Base-by-base conservation (phyloP, 345 rosid species). In the Dipteronia dyeriana region DNA sequence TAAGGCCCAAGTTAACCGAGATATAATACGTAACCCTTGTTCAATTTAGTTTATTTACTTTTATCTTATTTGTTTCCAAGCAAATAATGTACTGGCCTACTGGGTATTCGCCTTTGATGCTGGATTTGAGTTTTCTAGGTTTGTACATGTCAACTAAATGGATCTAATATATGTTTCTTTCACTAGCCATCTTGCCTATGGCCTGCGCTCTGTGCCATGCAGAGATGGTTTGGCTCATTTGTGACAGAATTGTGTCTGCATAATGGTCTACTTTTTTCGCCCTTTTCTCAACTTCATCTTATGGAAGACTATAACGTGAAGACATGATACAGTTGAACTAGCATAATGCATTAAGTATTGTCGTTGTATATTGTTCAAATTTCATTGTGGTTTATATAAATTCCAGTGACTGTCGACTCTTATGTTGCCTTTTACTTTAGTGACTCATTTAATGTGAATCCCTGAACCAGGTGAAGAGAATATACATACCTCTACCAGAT, bases 401-500 rank as follows among this genome's bases (percentile, higher is more conserved):
- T 22, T 71, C 56, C 12, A 23, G 12, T 5, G 29, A 75, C 39
- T n/a, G 38, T 76, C 54, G 39, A 22, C 57, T 76, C 49, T 22
- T 64, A 47, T 9, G 34, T 54, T 1, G 34, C 53, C 22, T 65
- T 26, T 81, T 20, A 49, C 73, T 54, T 77, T 19, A 56, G 68
- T 65, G 49, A 68, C 71, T 65, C 16, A 59, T 47, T 74, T 74
- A 43, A 67, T 59, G 20, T 79, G 71, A 68, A 54, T 75, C 20
- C 49, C 43, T 66, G 71, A 79, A 76, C 76, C 85, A 95, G 99
- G 99, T 93, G 20, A 95, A 95, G 89, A 90, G 96, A 88, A 95
- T 95, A 79, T 93, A 95, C 76, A 83, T 95, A 66, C 98, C 99
- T 3, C 78, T 95, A 39, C 99, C 99, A 12, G 94, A 93, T 84